Base-by-base conservation (phyloP, 768 basidiomycete species). In the Podaxis pistillaris region DNA sequence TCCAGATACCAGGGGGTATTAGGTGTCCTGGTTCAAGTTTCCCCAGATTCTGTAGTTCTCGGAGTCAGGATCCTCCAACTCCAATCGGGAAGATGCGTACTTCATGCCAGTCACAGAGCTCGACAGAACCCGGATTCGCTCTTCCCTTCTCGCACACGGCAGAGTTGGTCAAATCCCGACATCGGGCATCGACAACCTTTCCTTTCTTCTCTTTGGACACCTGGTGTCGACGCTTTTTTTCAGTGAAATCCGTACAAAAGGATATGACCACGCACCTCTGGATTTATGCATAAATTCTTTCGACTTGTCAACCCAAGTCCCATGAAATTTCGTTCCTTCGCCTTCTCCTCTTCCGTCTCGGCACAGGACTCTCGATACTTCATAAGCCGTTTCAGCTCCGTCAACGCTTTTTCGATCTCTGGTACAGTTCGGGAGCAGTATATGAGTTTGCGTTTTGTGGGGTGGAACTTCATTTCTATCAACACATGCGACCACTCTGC, bases 401-500 rank as follows among this genome's bases (percentile, higher is more conserved):
- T 87, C 62, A 99, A 79, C 0, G 96, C 97, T 73, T 99, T 99
- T 74, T 99, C 97, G 66, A 99, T 99, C 77, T 99, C 97, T 2
- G 97, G 97, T 8, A 99, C 97, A 9, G 97, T 99, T 69, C 97
- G 95, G 9, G 97, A 98, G 74, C 97, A 99, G 74, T 99, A 99
- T 64, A 99, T 90, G 62, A 99, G 87, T 74, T 98, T 98, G 64
- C 97, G 85, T 64, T 89, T 88, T 6, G 90, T 90, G 22, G 94
- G 92, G 73, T 94, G 92, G 76, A 94, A 96, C 94, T 97, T 73
- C 65, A 73, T 50, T n/a, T 53, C 19, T 24, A 49, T 63, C 15
- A 56, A 22, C 4, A 50, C 22, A 12, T 46, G 56, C 46, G 49
- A 51, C 36, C 28, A 24, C 12, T n/a, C 15, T 11, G 9, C 19